Conservation (phyloP, 805 yeast species). For the Priceomyces haplophilus region DNA sequence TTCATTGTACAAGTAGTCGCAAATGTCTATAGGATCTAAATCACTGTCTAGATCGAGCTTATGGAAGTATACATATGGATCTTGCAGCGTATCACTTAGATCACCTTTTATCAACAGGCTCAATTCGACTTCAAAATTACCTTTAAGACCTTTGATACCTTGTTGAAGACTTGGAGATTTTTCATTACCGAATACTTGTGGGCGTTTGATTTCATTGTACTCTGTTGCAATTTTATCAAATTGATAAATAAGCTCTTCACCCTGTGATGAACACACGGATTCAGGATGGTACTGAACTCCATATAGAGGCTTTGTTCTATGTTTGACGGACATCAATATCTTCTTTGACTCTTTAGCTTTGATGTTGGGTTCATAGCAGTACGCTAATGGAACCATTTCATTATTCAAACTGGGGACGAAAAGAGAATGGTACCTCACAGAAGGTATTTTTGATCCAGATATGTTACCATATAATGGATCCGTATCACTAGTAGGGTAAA, state of each 20-base stretch:
- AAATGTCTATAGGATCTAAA: slow-evolving; percentile 44
- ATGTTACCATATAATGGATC: slow-evolving; percentile 21
- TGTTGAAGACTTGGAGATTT: slow-evolving; percentile 4
- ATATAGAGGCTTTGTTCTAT: slow-evolving; percentile 60
- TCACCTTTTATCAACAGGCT: slow-evolving; percentile 13
- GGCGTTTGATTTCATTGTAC: slow-evolving; percentile 26
- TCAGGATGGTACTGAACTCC: slow-evolving; percentile 99
- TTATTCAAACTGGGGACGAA: slow-evolving; percentile 41
- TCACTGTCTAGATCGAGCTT: slow-evolving; percentile 11
- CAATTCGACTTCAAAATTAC: slow-evolving; percentile 21
- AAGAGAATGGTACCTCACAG: slow-evolving; percentile 89
- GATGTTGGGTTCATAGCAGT: slow-evolving; percentile 45
- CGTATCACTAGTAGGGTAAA: slow-evolving; percentile 34
- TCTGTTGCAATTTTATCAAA: slow-evolving; percentile 53
- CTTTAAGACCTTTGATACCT: slow-evolving; percentile 9
- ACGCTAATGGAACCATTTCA: slow-evolving; percentile 57
- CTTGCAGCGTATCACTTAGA: slow-evolving; percentile 5
- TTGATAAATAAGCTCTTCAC: slow-evolving; percentile 55
- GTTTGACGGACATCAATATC: slow-evolving; percentile 79
- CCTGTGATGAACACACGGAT: slow-evolving; percentile 76
- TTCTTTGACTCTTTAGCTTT: slow-evolving; percentile 16
- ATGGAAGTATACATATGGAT: slow-evolving; percentile 11
- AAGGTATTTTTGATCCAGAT: slow-evolving; percentile 39
- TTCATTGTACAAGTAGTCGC: slow-evolving; percentile 41
- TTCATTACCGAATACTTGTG: background rate